A percentile compares a stretch with the other conserved stretches of the same genome.
These are phyloP conservation scores for Coprinopsis marcescibilis DNA, from an alignment of 768 basidiomycete genomes.

Conservation along the genomic window DNA sequence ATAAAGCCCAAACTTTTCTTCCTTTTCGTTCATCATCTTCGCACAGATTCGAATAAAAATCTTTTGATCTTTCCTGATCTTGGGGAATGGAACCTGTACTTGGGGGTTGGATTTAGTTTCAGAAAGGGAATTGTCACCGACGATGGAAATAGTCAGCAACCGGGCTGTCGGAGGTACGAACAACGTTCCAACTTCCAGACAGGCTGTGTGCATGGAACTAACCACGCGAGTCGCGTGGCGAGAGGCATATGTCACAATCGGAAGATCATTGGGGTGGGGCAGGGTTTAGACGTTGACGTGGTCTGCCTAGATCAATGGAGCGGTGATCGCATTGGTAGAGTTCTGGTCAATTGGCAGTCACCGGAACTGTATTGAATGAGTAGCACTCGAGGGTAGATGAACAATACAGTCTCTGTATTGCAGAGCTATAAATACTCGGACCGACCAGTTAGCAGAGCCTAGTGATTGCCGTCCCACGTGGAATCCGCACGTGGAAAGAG, in stretches of 20 bases:
- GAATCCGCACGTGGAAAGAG: conserved; percentile 14
- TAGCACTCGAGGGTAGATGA: no score
- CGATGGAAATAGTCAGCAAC: conserved; percentile 3
- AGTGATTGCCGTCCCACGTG: conserved; percentile 25
- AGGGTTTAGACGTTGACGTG: no score
- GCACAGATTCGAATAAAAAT: no score
- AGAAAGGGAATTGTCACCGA: no score
- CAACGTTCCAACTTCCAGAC: not conserved
- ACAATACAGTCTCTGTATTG: not conserved
- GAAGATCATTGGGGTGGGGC: conserved; percentile 1
- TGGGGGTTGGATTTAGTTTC: no score
- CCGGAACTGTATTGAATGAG: no score
- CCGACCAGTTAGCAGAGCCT: conserved; percentile 1
- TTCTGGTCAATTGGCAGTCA: no score
- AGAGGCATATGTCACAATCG: not conserved
- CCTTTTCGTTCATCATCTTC: no score
- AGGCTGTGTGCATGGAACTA: not conserved
- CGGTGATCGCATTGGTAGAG: no score
- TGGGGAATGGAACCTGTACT: no score
- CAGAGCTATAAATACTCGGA: not conserved
- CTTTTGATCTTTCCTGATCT: no score
- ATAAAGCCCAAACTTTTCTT: no score
- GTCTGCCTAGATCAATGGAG: conserved; percentile 1
- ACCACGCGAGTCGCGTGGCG: conserved; percentile 8
- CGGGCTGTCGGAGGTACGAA: not conserved